Conservation (phyloP, 192 early-diverging fungal genomes). For the Backusella psychrophila region DNA sequence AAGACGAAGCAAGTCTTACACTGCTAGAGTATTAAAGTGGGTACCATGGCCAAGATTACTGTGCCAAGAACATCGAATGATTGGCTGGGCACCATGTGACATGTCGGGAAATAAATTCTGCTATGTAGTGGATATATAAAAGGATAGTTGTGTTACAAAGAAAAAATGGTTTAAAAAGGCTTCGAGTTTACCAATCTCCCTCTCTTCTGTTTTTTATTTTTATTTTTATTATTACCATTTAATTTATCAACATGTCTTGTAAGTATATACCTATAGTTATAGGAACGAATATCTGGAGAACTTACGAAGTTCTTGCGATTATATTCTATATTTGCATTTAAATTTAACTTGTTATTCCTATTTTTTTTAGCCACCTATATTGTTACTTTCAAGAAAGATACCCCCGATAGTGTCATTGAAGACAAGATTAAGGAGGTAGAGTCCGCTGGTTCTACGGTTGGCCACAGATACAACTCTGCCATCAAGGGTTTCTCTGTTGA, state of each 20-base stretch:
- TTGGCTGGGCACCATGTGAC: conserved; percentile 4
- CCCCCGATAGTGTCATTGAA: conserved; percentile 37
- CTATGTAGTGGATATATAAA: neutral
- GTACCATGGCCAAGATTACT: neutral
- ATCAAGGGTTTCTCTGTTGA: conserved; percentile 32
- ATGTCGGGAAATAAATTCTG: neutral
- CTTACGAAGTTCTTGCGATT: neutral
- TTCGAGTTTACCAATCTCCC: neutral
- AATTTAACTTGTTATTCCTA: neutral
- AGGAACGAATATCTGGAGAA: neutral
- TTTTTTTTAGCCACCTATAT: conserved; percentile 26
- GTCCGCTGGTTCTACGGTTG: conserved; percentile 18
- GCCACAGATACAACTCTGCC: conserved; percentile 27
- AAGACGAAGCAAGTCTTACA: neutral
- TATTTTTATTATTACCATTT: neutral
- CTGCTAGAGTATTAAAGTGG: neutral
- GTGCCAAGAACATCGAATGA: neutral
- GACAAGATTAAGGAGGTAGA: conserved; percentile 18
- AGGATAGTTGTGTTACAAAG: neutral
- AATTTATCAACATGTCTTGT: conserved; percentile 8
- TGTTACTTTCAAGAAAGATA: conserved; percentile 37
- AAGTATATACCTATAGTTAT: neutral
- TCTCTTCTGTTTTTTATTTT: neutral
- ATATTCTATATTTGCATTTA: neutral
- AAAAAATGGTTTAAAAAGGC: neutral